A percentile compares a stretch with the other conserved stretches of the same genome.
Evolutionary conservation across 176 grass and related monocot species (phyloP).

Genomic region (Avena atlantica): DNA sequence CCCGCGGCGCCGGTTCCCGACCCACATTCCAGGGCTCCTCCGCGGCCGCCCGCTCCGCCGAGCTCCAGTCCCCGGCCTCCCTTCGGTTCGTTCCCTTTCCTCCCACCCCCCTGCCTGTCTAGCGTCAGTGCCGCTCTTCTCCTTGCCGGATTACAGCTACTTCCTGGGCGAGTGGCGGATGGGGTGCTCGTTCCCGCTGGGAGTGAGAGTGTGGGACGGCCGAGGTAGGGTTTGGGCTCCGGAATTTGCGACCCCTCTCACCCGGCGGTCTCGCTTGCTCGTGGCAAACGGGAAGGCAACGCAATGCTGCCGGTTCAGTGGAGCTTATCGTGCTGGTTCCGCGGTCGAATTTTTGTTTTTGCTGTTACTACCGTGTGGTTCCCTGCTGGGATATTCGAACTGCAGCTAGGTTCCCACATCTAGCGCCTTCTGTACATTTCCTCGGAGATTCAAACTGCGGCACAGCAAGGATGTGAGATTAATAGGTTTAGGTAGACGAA

Average conservation of each 20-base stretch:
- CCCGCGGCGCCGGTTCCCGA: background rate
- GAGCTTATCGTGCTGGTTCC: background rate
- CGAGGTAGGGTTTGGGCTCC: conserved; percentile 20
- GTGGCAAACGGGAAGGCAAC: background rate
- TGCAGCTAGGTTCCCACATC: background rate
- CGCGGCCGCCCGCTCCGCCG: background rate
- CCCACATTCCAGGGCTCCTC: background rate
- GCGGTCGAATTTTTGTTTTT: background rate
- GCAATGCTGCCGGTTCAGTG: background rate
- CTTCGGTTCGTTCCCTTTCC: background rate
- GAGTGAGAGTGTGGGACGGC: background rate
- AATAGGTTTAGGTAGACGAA: background rate
- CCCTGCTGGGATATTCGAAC: conserved; percentile 2
- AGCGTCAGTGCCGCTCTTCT: background rate
- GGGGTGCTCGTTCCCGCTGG: background rate
- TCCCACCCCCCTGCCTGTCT: background rate
- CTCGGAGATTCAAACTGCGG: background rate
- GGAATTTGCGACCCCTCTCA: background rate
- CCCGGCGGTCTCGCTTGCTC: background rate
- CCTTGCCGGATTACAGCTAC: background rate
- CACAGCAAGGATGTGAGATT: background rate
- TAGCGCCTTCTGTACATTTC: background rate
- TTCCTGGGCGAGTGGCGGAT: background rate
- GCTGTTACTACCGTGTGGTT: background rate
- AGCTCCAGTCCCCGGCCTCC: background rate